Percentiles rank a stretch among this genome's conserved stretches.
Conservation (phyloP, 441 rosid genomes). For the Codiaeum variegatum region DNA sequence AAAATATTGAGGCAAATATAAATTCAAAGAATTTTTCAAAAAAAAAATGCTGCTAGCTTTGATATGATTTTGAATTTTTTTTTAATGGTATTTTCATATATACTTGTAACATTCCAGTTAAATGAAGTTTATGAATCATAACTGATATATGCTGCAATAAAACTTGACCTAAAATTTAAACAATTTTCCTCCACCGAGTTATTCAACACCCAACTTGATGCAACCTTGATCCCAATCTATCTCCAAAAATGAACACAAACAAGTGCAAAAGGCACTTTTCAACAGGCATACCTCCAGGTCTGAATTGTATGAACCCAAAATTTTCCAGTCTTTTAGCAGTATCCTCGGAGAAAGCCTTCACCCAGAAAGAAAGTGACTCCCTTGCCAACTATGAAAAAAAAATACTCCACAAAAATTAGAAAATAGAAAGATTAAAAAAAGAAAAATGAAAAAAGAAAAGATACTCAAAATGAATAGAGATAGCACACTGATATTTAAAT, state of each 20-base stretch:
- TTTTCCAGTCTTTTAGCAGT: slow-evolving; percentile 98
- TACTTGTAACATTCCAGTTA: not conserved
- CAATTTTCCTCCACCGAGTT: not conserved
- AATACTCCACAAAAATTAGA: slow-evolving; percentile 18
- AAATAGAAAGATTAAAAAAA: slow-evolving; percentile 6
- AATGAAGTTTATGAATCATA: not conserved
- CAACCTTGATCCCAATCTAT: not conserved
- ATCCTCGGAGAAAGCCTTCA: slow-evolving; percentile 96
- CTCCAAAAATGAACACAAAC: not conserved
- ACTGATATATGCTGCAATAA: slow-evolving; percentile 5
- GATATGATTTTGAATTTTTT: not conserved
- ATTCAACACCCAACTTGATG: not conserved
- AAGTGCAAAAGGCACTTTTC: slow-evolving; percentile 3
- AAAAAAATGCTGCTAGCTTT: not conserved
- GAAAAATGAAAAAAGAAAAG: not conserved
- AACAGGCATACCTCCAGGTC: slow-evolving; percentile 78
- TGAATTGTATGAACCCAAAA: slow-evolving; percentile 88
- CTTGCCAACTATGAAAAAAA: slow-evolving; percentile 73
- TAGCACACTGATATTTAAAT: not conserved
- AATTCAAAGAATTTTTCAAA: slow-evolving; percentile 3
- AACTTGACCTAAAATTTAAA: not conserved
- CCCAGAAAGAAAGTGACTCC: slow-evolving; percentile 97
- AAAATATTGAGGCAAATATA: not conserved
- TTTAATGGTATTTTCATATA: not conserved
- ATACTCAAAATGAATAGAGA: not conserved